Conservation (phyloP, 2,329 filamentous ascomycete species). For the Blastomyces emzantsi region DNA sequence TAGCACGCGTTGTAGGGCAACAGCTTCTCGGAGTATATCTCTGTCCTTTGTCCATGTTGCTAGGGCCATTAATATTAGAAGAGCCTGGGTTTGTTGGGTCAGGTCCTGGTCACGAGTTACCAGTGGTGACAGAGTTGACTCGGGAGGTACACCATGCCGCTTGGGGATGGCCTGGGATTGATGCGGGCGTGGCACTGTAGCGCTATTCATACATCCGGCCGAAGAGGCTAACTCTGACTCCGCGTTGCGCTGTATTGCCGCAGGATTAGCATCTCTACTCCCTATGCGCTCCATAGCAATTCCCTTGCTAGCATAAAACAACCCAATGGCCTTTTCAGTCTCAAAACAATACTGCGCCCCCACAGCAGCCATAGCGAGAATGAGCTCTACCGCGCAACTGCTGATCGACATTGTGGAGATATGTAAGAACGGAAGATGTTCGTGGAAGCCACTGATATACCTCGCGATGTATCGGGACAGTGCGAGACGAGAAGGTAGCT, state of each 20-base stretch:
- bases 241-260: conserved; percentile 29
- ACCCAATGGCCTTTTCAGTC: conserved; percentile 44
- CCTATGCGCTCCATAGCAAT: conserved; percentile 47
- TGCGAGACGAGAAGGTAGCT: conserved; percentile 20
- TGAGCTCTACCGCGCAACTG: conserved; percentile 40
- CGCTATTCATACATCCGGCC: not conserved
- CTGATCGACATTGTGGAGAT: conserved; percentile 40
- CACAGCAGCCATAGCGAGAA: conserved; percentile 44
- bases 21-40: conserved; percentile 47
- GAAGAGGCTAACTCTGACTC: conserved; percentile 28
- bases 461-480: conserved; percentile 20
- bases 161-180: not conserved
- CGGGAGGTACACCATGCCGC: not conserved
- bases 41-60: conserved; percentile 52
- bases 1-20: conserved; percentile 49
- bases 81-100: conserved; percentile 43
- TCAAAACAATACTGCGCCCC: conserved; percentile 43
- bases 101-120: conserved; percentile 22
- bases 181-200: not conserved
- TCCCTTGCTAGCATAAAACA: conserved; percentile 49
- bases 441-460: conserved; percentile 22
- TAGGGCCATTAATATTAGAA: conserved; percentile 47
- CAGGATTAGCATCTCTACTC: conserved; percentile 40
- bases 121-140: not conserved
- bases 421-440: conserved; percentile 22